These are phyloP conservation scores for Acanthamoeba royreba DNA, from an alignment of 208 protist genomes.

Conservation along the genomic window DNA sequence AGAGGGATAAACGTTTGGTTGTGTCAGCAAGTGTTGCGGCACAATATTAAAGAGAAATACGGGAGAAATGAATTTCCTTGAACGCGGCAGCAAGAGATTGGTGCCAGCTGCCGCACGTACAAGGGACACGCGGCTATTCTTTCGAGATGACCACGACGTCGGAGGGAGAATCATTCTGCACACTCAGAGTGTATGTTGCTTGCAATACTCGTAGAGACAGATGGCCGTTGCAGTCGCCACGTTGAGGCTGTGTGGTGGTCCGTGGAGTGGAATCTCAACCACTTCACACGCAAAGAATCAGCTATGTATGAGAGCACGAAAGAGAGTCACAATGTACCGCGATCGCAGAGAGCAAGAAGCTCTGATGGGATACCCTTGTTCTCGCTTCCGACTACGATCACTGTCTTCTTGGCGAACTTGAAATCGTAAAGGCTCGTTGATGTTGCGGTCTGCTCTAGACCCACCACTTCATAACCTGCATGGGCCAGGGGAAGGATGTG, in stretches of 20 bases:
- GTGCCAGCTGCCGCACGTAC: no score
- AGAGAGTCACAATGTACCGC: no score
- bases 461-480: not conserved
- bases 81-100: no score
- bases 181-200: no score
- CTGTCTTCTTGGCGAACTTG: not conserved
- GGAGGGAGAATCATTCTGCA: no score
- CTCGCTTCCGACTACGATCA: not conserved
- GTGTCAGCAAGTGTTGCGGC: no score
- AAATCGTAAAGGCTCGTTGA: not conserved
- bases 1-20: no score
- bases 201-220: not conserved
- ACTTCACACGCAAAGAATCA: not conserved
- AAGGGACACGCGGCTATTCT: no score
- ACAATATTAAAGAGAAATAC: no score
- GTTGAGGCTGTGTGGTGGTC: not conserved
- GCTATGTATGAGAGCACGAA: not conserved
- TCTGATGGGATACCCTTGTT: not conserved
- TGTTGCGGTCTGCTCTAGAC: not conserved
- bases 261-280: not conserved
- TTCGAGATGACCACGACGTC: no score
- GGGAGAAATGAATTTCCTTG: no score
- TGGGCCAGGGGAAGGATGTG: not conserved
- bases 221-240: not conserved
- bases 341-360: not conserved